A percentile compares a stretch with the other conserved stretches of the same genome.
These are phyloP conservation scores for Mrakia frigida DNA, from an alignment of 768 basidiomycete genomes.

Conservation along the genomic window DNA sequence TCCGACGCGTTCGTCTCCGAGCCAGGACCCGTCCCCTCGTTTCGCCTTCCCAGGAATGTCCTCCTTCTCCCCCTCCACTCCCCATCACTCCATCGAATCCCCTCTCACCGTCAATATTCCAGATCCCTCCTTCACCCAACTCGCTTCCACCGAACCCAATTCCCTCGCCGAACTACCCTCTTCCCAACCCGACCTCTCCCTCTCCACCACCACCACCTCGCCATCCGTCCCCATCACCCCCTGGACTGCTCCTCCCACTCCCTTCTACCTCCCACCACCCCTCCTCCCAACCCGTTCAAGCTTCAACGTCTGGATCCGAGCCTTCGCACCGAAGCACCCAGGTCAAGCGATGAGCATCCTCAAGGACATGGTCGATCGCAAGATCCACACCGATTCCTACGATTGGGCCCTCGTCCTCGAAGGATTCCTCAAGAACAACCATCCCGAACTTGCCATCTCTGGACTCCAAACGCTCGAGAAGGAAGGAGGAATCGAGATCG, in stretches of 20 bases:
- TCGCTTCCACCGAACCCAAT: background rate
- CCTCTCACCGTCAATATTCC: background rate
- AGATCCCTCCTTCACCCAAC: background rate
- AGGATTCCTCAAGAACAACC: background rate
- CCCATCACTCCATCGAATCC: background rate
- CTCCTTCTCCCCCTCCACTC: background rate
- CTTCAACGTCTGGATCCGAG: background rate
- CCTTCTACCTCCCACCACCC: constrained; percentile 14
- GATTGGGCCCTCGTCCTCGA: constrained; percentile 11
- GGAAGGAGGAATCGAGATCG: constrained; percentile 5
- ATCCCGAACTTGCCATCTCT: constrained; percentile 7
- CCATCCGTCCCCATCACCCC: constrained; percentile 6
- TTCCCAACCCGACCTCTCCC: background rate
- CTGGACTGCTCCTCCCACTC: background rate
- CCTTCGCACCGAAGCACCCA: background rate
- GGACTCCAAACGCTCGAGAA: constrained; percentile 15
- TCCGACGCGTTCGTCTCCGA: background rate
- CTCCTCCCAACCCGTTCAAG: background rate
- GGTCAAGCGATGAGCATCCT: constrained; percentile 2
- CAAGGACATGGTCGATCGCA: constrained; percentile 10
- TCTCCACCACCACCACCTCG: background rate
- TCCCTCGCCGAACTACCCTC: background rate
- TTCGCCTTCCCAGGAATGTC: background rate
- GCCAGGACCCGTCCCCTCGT: background rate
- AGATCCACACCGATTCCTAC: constrained; percentile 2